These are phyloP conservation scores for Cubamyces lactineus DNA, from an alignment of 768 basidiomycete genomes.

Conservation along the genomic window DNA sequence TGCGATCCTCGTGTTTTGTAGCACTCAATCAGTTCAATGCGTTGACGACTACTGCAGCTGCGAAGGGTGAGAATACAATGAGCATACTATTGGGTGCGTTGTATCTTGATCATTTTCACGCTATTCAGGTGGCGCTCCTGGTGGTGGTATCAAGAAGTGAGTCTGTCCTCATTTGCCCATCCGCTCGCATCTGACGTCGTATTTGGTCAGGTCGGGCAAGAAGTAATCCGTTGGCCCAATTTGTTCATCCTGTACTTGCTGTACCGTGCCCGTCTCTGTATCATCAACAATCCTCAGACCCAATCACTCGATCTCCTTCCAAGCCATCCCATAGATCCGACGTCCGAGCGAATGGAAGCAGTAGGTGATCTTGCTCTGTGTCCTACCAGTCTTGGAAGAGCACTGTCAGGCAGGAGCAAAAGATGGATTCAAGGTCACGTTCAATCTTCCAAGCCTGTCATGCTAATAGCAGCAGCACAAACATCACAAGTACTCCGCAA, in stretches of 20 bases:
- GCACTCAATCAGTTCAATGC: not conserved
- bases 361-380: no score
- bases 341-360: no score
- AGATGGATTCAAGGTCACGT: no score
- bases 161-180: not conserved
- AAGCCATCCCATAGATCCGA: no score
- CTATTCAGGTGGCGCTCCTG: constrained; percentile 63
- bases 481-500: not conserved
- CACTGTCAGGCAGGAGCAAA: no score
- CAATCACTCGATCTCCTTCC: no score
- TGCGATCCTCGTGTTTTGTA: constrained; percentile 34
- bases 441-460: no score
- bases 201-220: constrained; percentile 62
- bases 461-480: no score
- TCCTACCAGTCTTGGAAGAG: no score
- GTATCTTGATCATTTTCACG: constrained; percentile 2
- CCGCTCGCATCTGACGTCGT: not conserved
- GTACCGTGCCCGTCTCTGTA: no score
- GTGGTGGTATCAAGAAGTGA: constrained; percentile 87
- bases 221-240: constrained; percentile 45
- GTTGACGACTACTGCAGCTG: constrained; percentile 41
- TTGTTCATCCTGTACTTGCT: not conserved
- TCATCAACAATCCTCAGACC: no score
- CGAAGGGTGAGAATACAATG: constrained; percentile 50
- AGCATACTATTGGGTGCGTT: not conserved